Percentiles rank a stretch among this genome's conserved stretches.
Evolutionary conservation across 768 basidiomycete species (phyloP).

Genomic region (Suillus paluster): DNA sequence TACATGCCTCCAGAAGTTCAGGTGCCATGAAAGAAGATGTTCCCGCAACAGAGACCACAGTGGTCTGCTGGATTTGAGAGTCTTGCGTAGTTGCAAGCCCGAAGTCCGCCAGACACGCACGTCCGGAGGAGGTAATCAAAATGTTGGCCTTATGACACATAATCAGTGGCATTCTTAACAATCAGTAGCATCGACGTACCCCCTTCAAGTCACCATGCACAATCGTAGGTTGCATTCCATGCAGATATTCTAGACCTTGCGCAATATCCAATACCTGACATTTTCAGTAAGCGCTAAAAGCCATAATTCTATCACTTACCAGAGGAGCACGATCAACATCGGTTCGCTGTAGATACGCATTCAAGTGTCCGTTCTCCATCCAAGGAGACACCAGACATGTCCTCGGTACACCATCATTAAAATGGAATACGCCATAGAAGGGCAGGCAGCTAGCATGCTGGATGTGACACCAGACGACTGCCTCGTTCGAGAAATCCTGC

Average conservation of each 20-base stretch:
- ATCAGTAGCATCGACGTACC: slow-evolving; percentile 29
- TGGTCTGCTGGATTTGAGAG: slow-evolving; percentile 18
- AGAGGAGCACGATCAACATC: slow-evolving; percentile 33
- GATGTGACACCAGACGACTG: slow-evolving; percentile 36
- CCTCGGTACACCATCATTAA: slow-evolving; percentile 16
- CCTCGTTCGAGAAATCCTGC: slow-evolving; percentile 34
- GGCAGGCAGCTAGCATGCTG: slow-evolving; percentile 33
- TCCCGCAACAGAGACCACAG: slow-evolving; percentile 19
- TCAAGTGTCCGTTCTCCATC: slow-evolving; percentile 35
- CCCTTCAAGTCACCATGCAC: slow-evolving; percentile 49
- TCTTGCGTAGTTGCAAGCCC: slow-evolving; percentile 29
- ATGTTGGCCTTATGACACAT: slow-evolving; percentile 28
- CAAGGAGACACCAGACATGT: slow-evolving; percentile 30
- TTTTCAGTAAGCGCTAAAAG: slow-evolving; percentile 6
- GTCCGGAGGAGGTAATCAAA: slow-evolving; percentile 27
- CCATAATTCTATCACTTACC: slow-evolving; percentile 25
- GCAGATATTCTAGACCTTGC: slow-evolving; percentile 42
- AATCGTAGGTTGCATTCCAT: slow-evolving; percentile 42
- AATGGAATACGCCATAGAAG: slow-evolving; percentile 31
- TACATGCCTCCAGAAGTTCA: slow-evolving; percentile 23
- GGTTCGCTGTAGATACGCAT: slow-evolving; percentile 30
- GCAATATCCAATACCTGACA: slow-evolving; percentile 43
- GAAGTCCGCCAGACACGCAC: slow-evolving; percentile 39
- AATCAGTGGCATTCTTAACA: background rate
- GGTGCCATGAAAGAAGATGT: slow-evolving; percentile 34